Base-by-base conservation (phyloP, 2,329 filamentous ascomycete genomes). In the Raffaelea ambrosiae region DNA sequence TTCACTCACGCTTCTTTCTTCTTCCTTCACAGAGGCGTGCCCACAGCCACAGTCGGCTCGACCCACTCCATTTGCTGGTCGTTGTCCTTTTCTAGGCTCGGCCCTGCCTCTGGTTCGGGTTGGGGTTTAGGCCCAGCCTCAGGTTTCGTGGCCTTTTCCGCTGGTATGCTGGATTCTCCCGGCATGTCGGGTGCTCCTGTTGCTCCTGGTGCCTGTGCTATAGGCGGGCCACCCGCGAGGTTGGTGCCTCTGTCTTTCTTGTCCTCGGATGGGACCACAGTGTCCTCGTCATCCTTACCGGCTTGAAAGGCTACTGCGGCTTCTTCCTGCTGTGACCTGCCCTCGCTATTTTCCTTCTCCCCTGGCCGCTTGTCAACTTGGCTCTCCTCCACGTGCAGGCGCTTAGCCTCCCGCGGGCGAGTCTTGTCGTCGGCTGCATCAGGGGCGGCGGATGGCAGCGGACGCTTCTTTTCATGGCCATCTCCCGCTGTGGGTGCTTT, bases 351-450 rank as follows among this genome's bases (percentile, higher is more conserved):
- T 29, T 29, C 13, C 26, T 29, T 13, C 13, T 29, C 26, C 7
- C 13, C 26, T 29, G 26, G 11, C 31, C 11, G 4, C 10, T 10
- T 18, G 13, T 21, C 43, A 3, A 11, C 33, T 18, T 33, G 14
- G n/a, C 20, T 38, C 45, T n/a, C 40, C 5, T 59, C 57, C 21
- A 60, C 43, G 44, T 61, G 57, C 40, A 54, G 54, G 40, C 59
- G 51, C 50, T 61, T 61, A 3, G 58, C 29, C 2, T 48, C 48
- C 11, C 45, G 54, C 11, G 20, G 49, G 22, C 21, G 40, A 1
- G 20, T 16, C 18, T 39, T 22, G 22, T 43, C 44, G 16, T 21
- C 40, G 21, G 43, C 51, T 19, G 46, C 51, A 4, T 51, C 44
- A 18, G 52, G 46, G 23, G 51, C n/a, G 49, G 3, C n/a, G n/a